phyloP scores from a whole-genome alignment of 768 basidiomycete species.

The Phylloporus arenicola region DNA sequence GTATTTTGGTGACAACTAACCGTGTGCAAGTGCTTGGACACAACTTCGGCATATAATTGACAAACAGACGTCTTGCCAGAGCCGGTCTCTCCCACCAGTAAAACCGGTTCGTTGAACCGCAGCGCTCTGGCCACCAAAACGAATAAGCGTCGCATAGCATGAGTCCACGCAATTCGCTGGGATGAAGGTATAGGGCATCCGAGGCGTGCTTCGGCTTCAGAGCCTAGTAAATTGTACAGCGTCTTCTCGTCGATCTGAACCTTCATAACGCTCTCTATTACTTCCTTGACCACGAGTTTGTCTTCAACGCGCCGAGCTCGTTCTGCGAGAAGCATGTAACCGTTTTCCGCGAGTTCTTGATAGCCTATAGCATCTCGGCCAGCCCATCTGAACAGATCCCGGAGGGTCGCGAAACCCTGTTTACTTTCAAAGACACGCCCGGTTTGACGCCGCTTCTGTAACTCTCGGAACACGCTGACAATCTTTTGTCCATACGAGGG shows the following conservation, averaged over 20 bases:
- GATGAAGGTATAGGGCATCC: conserved; percentile 48
- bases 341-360: conserved; percentile 91
- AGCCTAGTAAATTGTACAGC: conserved; percentile 57
- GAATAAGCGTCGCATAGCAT: conserved; percentile 87
- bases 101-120: conserved; percentile 86
- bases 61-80: conserved; percentile 97
- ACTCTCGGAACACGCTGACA: conserved; percentile 85
- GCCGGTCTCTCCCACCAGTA: conserved; percentile 96
- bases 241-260: conserved; percentile 70
- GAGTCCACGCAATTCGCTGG: conserved; percentile 79
- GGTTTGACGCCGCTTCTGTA: conserved; percentile 87
- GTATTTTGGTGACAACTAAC: conserved; percentile 98
- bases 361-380: conserved; percentile 83
- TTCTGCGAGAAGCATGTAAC: conserved; percentile 96
- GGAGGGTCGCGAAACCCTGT: conserved; percentile 92
- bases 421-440: conserved; percentile 96
- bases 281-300: conserved; percentile 83
- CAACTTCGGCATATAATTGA: conserved; percentile 74
- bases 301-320: conserved; percentile 82
- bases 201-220: conserved; percentile 44
- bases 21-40: conserved; percentile 54
- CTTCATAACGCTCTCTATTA: conserved; percentile 85
- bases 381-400: conserved; percentile 97
- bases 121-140: conserved; percentile 79
- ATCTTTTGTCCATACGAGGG: conserved; percentile 91